Base-by-base conservation (phyloP, 176 grass and related monocot genomes). In the Pharus latifolius region DNA sequence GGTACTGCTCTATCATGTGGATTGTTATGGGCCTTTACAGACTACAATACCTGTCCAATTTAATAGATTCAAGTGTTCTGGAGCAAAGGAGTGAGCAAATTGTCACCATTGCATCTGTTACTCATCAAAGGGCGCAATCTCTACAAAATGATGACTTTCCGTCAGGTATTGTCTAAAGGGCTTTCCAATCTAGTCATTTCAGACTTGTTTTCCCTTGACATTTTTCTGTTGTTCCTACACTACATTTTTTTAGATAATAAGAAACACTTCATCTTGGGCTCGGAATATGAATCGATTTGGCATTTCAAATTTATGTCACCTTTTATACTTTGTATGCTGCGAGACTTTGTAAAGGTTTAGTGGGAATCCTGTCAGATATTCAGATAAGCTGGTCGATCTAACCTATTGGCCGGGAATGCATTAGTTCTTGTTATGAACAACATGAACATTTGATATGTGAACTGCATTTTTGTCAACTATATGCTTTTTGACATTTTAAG, bases 81-180 rank as follows among this genome's bases (percentile, higher is more conserved):
- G 89, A 88, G 69, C 69, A 92, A 67, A 77, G 89, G 89, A 34
- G 15, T 43, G 31, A 76, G 72, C 13, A 80, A 73, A 72, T 84
- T 92, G 45, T 57, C 69, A 45, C 74, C 58, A 58, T 68, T 92
- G 59, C 61, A 67, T 85, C 58, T 80, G 75, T 63, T 92, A 56
- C 89, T 92, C 63, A 70, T 88, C 18, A 88, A 88, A 78, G 89
- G 89, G 29, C 89, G 78, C 57, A 92, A 92, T 69, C 70, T 92
- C 43, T 92, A 88, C 74, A 88, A 74, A 79, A 77, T 88, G 66
- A 85, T 85, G 73, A 85, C 89, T 67, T 72, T 79, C 46, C 85
- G 89, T 48, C 89, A 85, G 89, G 89, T 85, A 79, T 18, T 53
- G 45, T 52, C 16, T 19, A 34, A 59, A 46, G 12, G 8, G 32